Conservation (phyloP, 805 yeast genomes). For the Myxozyma sirexii region DNA sequence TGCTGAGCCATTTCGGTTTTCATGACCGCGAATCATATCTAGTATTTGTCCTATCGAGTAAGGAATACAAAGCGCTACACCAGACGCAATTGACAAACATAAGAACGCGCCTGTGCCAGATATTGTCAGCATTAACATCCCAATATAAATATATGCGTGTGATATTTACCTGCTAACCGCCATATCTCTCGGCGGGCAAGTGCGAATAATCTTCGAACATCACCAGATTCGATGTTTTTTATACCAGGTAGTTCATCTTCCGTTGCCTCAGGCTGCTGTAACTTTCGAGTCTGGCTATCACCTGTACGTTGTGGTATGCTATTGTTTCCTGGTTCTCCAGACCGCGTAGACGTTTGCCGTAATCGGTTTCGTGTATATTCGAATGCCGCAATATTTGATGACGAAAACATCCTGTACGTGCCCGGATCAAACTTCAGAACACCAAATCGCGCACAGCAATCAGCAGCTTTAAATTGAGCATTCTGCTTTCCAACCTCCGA, state of each 20-base stretch:
- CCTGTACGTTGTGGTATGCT: too few relatives aligned
- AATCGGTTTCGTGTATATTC: neutral
- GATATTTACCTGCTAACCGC: slow-evolving; percentile 60
- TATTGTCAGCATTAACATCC: too few relatives aligned
- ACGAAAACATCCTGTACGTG: neutral
- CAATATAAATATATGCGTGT: too few relatives aligned
- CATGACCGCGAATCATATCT: slow-evolving; percentile 59
- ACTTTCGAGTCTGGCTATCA: neutral
- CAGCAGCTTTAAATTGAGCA: too few relatives aligned
- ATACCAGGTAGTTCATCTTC: slow-evolving; percentile 1
- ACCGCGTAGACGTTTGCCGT: neutral
- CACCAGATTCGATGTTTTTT: slow-evolving; percentile 38
- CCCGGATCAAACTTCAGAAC: too few relatives aligned
- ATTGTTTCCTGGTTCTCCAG: neutral
- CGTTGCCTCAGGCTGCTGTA: neutral
- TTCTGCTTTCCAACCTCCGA: neutral
- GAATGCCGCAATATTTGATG: neutral
- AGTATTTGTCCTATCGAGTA: slow-evolving; percentile 79
- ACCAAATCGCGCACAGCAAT: too few relatives aligned
- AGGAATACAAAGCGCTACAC: slow-evolving; percentile 81
- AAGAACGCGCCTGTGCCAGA: slow-evolving; percentile 54
- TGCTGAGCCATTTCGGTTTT: neutral
- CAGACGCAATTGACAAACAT: slow-evolving; percentile 68
- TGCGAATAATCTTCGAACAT: slow-evolving; percentile 53
- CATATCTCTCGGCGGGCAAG: slow-evolving; percentile 60